These are phyloP conservation scores for Nigrospora oryzae DNA, from an alignment of 2,329 filamentous ascomycete species.

Conservation along the genomic window DNA sequence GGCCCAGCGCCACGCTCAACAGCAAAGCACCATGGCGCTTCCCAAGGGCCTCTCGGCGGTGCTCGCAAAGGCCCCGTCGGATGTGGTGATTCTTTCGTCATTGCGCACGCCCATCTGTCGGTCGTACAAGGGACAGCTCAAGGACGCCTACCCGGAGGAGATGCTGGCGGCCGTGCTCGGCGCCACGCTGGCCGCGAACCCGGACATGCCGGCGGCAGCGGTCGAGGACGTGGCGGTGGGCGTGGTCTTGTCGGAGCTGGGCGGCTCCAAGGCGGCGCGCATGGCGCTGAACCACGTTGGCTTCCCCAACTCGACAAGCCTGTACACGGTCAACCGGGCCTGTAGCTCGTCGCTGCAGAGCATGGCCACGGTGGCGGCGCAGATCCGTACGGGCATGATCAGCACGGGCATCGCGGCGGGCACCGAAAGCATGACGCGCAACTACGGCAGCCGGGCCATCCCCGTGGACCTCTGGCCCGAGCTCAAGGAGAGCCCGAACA, in stretches of 20 bases:
- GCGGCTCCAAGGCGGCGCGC: slow-evolving; percentile 80
- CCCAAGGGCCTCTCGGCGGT: slow-evolving; percentile 66
- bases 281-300: slow-evolving; percentile 86
- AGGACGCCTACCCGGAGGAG: slow-evolving; percentile 86
- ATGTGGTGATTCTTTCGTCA: slow-evolving; percentile 85
- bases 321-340: slow-evolving; percentile 84
- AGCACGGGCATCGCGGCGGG: slow-evolving; percentile 73
- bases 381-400: slow-evolving; percentile 68
- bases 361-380: slow-evolving; percentile 64
- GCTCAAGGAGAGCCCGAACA: slow-evolving; percentile 52
- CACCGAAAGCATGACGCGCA: slow-evolving; percentile 94
- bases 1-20: neutral
- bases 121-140: slow-evolving; percentile 73
- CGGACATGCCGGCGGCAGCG: slow-evolving; percentile 58
- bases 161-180: slow-evolving; percentile 60
- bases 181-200: slow-evolving; percentile 64
- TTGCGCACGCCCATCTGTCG: slow-evolving; percentile 81
- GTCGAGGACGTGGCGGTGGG: slow-evolving; percentile 81
- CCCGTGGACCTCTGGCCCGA: slow-evolving; percentile 73
- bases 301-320: slow-evolving; percentile 60
- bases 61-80: slow-evolving; percentile 68
- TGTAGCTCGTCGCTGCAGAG: slow-evolving; percentile 73
- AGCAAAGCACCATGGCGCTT: slow-evolving; percentile 32
- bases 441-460: slow-evolving; percentile 80
- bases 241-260: slow-evolving; percentile 83